Evolutionary conservation across 371 early-diverging fungal species (phyloP), one percentile per base, ranked within the genome.

Genomic region (Dentiscutata heterogama): DNA sequence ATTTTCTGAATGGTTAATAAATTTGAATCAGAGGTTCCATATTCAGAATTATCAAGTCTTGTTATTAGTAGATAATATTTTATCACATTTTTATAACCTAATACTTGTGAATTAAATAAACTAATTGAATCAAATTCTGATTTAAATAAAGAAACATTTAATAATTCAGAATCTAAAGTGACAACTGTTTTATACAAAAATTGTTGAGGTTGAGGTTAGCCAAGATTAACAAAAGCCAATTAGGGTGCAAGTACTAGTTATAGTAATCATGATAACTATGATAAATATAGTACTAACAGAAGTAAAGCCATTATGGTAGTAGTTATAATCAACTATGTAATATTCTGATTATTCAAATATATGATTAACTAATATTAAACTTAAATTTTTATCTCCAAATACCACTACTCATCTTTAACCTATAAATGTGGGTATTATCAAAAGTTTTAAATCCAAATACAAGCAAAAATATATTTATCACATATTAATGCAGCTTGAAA

Each of bases 21-120:
- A 68, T 27, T 27, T 68, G 29, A 31, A 68, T 14, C n/a, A 10
- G 18, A 13, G 7, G 11, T 68, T 68, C n/a, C n/a, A 31, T 10
- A 13, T 29, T 27, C 68, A 39, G 29, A 68, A 68, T 68, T 10
- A 29, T 10, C n/a, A 68, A 68, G 14, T 68, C 68, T 46, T 68
- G 11, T n/a, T 60, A 4, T 60, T 60, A 25, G 5, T 60, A 22
- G n/a, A 60, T 60, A 60, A 60, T 60, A n/a, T n/a, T 7, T 25
- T n/a, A 60, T 60, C 60, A 20, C 60, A 60, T 60, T 60, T 60
- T 60, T 8, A 42, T 42, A 42, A 42, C 42, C 42, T 42, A 42
- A 8, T 42, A 42, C 42, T 8, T 8, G 8, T 42, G n/a, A 60
- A 22, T 3, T n/a, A 60, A 3, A 60, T 60, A 1, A 60, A 22